Evolutionary conservation across 1,284 basidiomycete genomes (phyloP).

Genomic region (Volvariella volvacea): DNA sequence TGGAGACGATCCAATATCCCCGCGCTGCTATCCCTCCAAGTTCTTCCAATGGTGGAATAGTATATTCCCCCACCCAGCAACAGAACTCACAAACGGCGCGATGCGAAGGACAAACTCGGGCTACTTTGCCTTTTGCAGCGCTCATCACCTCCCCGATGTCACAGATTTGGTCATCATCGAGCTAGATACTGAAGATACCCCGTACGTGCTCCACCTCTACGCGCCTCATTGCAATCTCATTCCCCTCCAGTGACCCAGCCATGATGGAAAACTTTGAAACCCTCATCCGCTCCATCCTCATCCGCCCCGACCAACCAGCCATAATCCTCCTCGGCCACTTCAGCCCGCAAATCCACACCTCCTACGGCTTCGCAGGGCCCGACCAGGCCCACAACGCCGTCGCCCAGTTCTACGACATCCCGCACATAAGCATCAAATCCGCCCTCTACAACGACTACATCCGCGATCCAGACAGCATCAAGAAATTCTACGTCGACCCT

Average conservation of each 20-base stretch:
- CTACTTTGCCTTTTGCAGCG: slow-evolving; percentile 90
- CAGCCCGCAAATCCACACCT: slow-evolving; percentile 72
- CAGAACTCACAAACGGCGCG: slow-evolving; percentile 93
- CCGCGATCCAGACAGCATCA: slow-evolving; percentile 59
- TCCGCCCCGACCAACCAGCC: slow-evolving; percentile 84
- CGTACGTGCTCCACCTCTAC: slow-evolving; percentile 44
- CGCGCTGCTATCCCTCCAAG: slow-evolving; percentile 81
- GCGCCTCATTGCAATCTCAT: not conserved
- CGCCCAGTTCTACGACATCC: slow-evolving; percentile 93
- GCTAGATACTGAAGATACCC: slow-evolving; percentile 83
- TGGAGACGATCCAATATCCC: slow-evolving; percentile 84
- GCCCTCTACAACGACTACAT: slow-evolving; percentile 81
- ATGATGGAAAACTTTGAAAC: slow-evolving; percentile 84
- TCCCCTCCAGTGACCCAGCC: slow-evolving; percentile 49
- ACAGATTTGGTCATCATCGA: slow-evolving; percentile 92
- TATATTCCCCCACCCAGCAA: slow-evolving; percentile 90
- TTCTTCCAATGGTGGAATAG: slow-evolving; percentile 96
- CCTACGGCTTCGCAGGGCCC: slow-evolving; percentile 79
- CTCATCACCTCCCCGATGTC: slow-evolving; percentile 86
- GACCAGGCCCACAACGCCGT: slow-evolving; percentile 85
- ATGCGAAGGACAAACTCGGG: slow-evolving; percentile 83
- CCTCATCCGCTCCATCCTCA: slow-evolving; percentile 83
- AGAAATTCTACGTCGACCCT: slow-evolving; percentile 75
- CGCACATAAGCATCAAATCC: slow-evolving; percentile 83
- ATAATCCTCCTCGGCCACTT: slow-evolving; percentile 91